phyloP scores from a whole-genome alignment of 2,329 filamentous ascomycete species.

The Metarhizium brunneum region DNA sequence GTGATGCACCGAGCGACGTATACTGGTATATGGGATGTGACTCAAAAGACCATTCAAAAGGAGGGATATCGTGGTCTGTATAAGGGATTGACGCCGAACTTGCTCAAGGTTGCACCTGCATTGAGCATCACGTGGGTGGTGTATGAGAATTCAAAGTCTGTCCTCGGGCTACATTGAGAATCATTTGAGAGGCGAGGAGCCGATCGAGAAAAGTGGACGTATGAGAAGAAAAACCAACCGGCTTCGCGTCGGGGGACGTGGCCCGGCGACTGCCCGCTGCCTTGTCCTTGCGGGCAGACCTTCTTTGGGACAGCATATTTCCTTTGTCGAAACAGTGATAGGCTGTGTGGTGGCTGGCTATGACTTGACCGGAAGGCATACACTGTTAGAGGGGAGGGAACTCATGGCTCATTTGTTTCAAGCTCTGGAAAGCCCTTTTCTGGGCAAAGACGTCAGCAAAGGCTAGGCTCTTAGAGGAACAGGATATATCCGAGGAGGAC shows the following conservation, averaged over 20 bases:
- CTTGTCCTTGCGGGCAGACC: not conserved
- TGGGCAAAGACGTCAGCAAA: not conserved
- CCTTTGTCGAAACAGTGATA: not conserved
- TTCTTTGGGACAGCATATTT: not conserved
- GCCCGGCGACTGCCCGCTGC: not conserved
- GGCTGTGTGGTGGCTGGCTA: not conserved
- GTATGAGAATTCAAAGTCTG: constrained; percentile 80
- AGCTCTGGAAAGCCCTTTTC: not conserved
- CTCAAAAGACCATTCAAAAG: constrained; percentile 67
- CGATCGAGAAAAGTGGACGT: not conserved
- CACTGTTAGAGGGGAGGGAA: not conserved
- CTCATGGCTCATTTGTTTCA: not conserved
- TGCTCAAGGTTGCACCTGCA: constrained; percentile 91
- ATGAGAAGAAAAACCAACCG: not conserved
- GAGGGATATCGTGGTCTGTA: constrained; percentile 85
- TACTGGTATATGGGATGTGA: constrained; percentile 83
- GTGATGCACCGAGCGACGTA: constrained; percentile 86
- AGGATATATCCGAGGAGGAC: not conserved
- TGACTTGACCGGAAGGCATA: not conserved
- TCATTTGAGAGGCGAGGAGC: not conserved
- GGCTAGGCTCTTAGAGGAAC: not conserved
- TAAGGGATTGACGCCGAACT: constrained; percentile 88
- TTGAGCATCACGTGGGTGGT: constrained; percentile 93
- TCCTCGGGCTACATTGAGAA: constrained; percentile 43
- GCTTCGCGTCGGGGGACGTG: not conserved